phyloP scores from a whole-genome alignment of 495 filamentous ascomycete species.

The Penicillium maclennaniae region DNA sequence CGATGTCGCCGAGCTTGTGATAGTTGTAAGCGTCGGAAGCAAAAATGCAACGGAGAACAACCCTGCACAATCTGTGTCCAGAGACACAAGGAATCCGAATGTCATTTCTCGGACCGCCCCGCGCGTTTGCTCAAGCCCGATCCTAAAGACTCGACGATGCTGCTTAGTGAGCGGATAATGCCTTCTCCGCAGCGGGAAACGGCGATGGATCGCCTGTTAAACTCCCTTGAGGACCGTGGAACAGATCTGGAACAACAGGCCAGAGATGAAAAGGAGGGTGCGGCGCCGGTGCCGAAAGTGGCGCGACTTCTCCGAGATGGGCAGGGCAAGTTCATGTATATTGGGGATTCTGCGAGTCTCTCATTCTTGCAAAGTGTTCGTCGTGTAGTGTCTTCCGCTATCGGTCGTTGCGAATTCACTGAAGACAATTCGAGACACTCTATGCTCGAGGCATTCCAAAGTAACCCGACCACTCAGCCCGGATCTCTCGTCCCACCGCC shows the following conservation, averaged over 20 bases:
- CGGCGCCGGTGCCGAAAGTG: constrained; percentile 41
- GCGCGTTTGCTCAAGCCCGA: constrained; percentile 37
- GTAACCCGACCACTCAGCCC: constrained; percentile 33
- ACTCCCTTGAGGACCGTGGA: constrained; percentile 36
- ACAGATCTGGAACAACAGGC: constrained; percentile 33
- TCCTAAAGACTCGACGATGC: constrained; percentile 34
- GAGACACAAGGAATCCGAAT: constrained; percentile 48
- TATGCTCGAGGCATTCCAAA: constrained; percentile 58
- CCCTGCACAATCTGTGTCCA: constrained; percentile 66
- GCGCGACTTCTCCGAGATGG: constrained; percentile 53
- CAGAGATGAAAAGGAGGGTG: constrained; percentile 37
- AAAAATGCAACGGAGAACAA: constrained; percentile 72
- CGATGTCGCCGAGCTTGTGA: constrained; percentile 59
- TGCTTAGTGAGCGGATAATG: constrained; percentile 36
- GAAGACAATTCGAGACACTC: constrained; percentile 64
- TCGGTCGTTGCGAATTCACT: constrained; percentile 64
- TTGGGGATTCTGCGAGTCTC: constrained; percentile 69
- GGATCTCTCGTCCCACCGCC: constrained; percentile 29
- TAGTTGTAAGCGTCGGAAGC: constrained; percentile 74
- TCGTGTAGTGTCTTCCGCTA: constrained; percentile 64
- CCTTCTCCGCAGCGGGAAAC: constrained; percentile 36
- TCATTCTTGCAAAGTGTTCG: constrained; percentile 70
- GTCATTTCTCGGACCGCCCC: constrained; percentile 43
- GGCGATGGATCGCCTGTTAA: constrained; percentile 39
- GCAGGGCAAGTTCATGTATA: constrained; percentile 58